A percentile compares a stretch with the other conserved stretches of the same genome.
Evolutionary conservation across 2,329 filamentous ascomycete species (phyloP).

Genomic region (Phaeosphaeria sp.): DNA sequence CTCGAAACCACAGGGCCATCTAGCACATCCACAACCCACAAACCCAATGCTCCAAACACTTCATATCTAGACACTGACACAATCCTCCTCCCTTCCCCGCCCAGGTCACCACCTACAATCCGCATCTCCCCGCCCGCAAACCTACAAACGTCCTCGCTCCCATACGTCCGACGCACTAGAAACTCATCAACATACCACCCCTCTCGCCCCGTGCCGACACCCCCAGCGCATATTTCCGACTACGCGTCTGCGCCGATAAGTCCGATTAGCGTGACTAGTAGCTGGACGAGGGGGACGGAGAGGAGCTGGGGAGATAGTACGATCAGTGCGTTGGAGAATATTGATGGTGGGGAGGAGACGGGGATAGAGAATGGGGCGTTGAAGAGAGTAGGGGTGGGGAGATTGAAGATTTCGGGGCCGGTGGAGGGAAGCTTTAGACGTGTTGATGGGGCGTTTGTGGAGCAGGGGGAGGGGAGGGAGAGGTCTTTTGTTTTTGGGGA

Average conservation of each 20-base stretch:
- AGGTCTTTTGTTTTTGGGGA: neutral
- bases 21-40: neutral
- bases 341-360: neutral
- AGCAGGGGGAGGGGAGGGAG: neutral
- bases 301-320: neutral
- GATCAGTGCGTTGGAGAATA: neutral
- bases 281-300: neutral
- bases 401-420: neutral
- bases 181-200: neutral
- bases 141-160: neutral
- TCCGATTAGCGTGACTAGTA: neutral
- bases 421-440: neutral
- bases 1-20: neutral
- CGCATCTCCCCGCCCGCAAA: neutral
- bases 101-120: neutral
- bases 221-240: neutral
- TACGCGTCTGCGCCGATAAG: neutral
- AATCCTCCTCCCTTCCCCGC: neutral
- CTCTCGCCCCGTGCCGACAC: neutral
- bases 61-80: neutral
- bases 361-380: neutral
- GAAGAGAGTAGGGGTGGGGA: neutral
- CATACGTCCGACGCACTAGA: neutral
- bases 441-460: slow-evolving; percentile 1
- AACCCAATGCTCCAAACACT: neutral